Conservation (phyloP, 371 early-diverging fungal genomes). For the Rhizomucor pusillus region DNA sequence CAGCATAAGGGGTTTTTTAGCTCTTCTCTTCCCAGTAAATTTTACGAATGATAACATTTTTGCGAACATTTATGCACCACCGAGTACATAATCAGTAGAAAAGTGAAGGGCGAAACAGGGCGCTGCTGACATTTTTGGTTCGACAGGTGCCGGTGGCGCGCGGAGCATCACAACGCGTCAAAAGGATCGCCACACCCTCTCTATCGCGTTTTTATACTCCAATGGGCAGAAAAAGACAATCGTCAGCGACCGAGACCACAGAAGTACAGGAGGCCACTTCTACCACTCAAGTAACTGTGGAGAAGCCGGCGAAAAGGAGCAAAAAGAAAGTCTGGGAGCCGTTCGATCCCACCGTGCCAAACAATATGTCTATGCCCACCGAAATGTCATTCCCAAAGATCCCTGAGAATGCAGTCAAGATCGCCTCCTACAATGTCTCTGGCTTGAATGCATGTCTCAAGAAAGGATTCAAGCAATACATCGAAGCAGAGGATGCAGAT, state of each 20-base stretch:
- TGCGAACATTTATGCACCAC: too few relatives aligned
- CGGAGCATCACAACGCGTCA: background rate
- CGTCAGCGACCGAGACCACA: too few relatives aligned
- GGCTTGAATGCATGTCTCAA: constrained; percentile 71
- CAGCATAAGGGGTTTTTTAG: too few relatives aligned
- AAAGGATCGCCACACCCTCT: background rate
- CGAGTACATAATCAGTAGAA: too few relatives aligned
- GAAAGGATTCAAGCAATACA: constrained; percentile 77
- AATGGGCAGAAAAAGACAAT: too few relatives aligned
- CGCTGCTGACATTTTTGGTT: too few relatives aligned
- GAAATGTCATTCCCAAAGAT: constrained; percentile 45
- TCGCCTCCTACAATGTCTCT: constrained; percentile 84
- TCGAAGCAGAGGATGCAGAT: constrained; percentile 82
- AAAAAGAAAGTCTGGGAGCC: constrained; percentile 25
- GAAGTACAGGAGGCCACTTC: background rate
- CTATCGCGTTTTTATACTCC: background rate
- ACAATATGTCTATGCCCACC: constrained; percentile 65
- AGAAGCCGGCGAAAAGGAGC: constrained; percentile 8
- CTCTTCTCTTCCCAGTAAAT: too few relatives aligned
- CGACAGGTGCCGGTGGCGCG: too few relatives aligned
- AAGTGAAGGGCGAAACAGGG: too few relatives aligned
- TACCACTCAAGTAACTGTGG: background rate
- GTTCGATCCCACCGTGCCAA: constrained; percentile 50
- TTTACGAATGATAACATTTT: too few relatives aligned
- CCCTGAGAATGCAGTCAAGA: constrained; percentile 57